These are phyloP conservation scores for Neofusicoccum ribis DNA, from an alignment of 2,329 filamentous ascomycete genomes.

Conservation along the genomic window DNA sequence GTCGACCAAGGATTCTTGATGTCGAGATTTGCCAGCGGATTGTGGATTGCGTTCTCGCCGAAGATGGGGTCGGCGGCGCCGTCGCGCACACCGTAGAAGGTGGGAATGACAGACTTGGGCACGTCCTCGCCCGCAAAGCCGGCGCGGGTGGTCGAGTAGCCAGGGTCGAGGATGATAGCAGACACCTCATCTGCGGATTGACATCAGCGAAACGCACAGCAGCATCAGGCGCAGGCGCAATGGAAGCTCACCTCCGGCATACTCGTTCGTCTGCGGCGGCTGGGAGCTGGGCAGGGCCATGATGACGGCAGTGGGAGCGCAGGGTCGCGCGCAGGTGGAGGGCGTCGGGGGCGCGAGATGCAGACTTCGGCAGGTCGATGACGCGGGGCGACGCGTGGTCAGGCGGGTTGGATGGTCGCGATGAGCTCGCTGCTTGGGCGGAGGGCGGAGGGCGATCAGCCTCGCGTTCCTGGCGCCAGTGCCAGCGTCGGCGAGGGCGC, in stretches of 20 bases:
- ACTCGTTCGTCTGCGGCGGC: slow-evolving; percentile 41
- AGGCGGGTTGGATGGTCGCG: background rate
- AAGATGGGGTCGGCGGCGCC: slow-evolving; percentile 63
- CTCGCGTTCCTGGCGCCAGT: background rate
- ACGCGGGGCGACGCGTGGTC: background rate
- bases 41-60: slow-evolving; percentile 85
- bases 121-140: slow-evolving; percentile 98
- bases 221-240: background rate
- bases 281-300: slow-evolving; percentile 41
- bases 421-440: background rate
- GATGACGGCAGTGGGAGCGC: slow-evolving; percentile 29
- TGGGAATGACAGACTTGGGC: slow-evolving; percentile 89
- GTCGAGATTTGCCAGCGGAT: slow-evolving; percentile 73
- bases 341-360: background rate
- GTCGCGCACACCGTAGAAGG: slow-evolving; percentile 71
- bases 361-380: background rate
- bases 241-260: slow-evolving; percentile 43
- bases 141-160: slow-evolving; percentile 86
- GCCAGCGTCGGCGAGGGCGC: background rate
- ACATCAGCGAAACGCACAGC: background rate
- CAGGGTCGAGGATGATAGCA: slow-evolving; percentile 92
- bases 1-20: slow-evolving; percentile 89
- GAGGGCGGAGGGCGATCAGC: background rate
- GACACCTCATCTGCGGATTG: slow-evolving; percentile 80
- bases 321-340: background rate